Evolutionary conservation across 2,329 filamentous ascomycete species (phyloP).

Genomic region (Alternaria hordeiaustralica): DNA sequence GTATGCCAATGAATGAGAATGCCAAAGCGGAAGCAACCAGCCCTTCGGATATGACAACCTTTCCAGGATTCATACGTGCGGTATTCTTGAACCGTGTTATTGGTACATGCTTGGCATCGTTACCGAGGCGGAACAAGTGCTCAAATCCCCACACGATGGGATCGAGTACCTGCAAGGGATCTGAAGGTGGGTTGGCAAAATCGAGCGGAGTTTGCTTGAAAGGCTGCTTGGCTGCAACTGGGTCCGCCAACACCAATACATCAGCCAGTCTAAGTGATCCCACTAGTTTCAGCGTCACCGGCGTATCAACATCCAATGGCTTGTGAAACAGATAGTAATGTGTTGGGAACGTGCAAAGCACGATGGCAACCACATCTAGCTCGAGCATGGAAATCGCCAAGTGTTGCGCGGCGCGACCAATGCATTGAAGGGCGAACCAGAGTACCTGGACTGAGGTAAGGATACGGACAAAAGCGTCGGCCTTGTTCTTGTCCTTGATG

Average conservation of each 20-base stretch:
- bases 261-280: background rate
- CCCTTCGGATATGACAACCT: too few relatives aligned
- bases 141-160: background rate
- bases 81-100: background rate
- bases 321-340: background rate
- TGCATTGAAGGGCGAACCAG: background rate
- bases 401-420: background rate
- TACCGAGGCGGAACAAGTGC: background rate
- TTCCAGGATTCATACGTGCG: background rate
- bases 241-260: background rate
- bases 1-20: too few relatives aligned
- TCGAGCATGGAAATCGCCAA: background rate
- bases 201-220: background rate
- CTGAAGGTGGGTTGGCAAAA: background rate
- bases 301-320: background rate
- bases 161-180: background rate
- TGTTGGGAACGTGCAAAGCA: background rate
- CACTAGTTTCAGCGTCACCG: accelerated
- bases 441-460: background rate
- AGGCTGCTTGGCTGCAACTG: too few relatives aligned
- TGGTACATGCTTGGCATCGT: background rate
- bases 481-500: background rate
- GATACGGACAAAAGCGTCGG: background rate
- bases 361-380: background rate
- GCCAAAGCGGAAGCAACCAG: too few relatives aligned